phyloP scores from a whole-genome alignment of 2,329 filamentous ascomycete genomes.

The Arachnomyces sp. region DNA sequence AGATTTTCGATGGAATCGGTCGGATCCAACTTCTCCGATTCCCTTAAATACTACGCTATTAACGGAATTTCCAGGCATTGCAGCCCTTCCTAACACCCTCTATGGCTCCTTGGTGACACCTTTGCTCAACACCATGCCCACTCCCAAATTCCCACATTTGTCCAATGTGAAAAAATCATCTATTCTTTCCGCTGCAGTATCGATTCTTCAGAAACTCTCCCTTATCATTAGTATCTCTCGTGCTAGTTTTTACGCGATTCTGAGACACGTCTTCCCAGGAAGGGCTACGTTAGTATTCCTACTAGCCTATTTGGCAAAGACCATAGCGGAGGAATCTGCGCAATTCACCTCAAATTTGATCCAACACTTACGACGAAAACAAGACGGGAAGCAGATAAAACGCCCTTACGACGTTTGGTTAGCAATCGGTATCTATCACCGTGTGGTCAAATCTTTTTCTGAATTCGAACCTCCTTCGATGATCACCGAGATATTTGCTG shows the following conservation, averaged over 20 bases:
- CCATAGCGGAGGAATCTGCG: constrained; percentile 15
- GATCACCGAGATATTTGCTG: background rate
- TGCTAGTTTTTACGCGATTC: constrained; percentile 8
- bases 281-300: constrained; percentile 13
- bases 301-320: constrained; percentile 11
- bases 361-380: background rate
- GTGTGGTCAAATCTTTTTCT: background rate
- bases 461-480: background rate
- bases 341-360: constrained; percentile 3
- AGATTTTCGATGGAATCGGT: constrained; percentile 10
- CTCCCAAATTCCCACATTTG: constrained; percentile 4
- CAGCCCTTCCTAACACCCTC: too few species aligned
- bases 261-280: constrained; percentile 6
- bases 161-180: background rate
- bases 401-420: background rate
- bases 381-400: too few species aligned
- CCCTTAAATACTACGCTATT: constrained; percentile 6
- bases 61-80: background rate
- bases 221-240: constrained; percentile 11
- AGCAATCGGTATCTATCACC: constrained; percentile 1
- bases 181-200: constrained; percentile 8
- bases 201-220: constrained; percentile 13
- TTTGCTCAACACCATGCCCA: constrained; percentile 5
- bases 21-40: constrained; percentile 5
- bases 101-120: constrained; percentile 5